Evolutionary conservation across 257 asterid species (phyloP).

Genomic region (Vinca minor): DNA sequence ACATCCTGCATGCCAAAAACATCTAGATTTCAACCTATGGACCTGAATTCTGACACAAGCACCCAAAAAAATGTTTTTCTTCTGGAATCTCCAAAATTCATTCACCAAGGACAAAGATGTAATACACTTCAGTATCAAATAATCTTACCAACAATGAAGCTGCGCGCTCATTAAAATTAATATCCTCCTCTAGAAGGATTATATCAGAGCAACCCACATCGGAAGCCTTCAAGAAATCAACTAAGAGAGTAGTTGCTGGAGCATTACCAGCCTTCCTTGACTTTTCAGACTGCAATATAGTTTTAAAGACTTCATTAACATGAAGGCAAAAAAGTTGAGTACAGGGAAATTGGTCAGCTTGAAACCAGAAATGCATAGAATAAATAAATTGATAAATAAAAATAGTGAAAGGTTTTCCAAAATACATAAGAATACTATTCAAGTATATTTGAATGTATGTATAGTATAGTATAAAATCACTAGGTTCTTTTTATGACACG

Average conservation of each 20-base stretch:
- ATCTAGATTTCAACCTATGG: slow-evolving; percentile 4
- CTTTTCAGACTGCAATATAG: slow-evolving; percentile 63
- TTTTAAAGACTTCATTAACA: not conserved
- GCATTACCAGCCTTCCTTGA: slow-evolving; percentile 77
- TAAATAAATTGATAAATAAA: not conserved
- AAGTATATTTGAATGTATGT: not conserved
- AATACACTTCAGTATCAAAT: slow-evolving; percentile 3
- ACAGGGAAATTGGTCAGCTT: not conserved
- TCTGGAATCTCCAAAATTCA: slow-evolving; percentile 2
- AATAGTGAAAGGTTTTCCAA: not conserved
- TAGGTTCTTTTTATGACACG: not conserved
- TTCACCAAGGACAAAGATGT: slow-evolving; percentile 10
- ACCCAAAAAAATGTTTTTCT: not conserved
- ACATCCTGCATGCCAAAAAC: slow-evolving; percentile 40
- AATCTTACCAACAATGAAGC: slow-evolving; percentile 51
- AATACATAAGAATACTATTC: not conserved
- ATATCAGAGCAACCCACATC: slow-evolving; percentile 36
- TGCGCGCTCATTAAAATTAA: slow-evolving; percentile 83
- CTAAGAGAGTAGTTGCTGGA: slow-evolving; percentile 49
- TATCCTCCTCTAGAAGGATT: slow-evolving; percentile 66
- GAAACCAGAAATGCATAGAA: not conserved
- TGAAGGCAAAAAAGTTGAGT: not conserved
- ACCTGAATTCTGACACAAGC: not conserved
- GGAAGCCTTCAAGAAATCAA: slow-evolving; percentile 48
- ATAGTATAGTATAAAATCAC: not conserved